Evolutionary conservation across 768 basidiomycete species (phyloP).

Genomic region (Porpolomopsis calyptriformis): DNA sequence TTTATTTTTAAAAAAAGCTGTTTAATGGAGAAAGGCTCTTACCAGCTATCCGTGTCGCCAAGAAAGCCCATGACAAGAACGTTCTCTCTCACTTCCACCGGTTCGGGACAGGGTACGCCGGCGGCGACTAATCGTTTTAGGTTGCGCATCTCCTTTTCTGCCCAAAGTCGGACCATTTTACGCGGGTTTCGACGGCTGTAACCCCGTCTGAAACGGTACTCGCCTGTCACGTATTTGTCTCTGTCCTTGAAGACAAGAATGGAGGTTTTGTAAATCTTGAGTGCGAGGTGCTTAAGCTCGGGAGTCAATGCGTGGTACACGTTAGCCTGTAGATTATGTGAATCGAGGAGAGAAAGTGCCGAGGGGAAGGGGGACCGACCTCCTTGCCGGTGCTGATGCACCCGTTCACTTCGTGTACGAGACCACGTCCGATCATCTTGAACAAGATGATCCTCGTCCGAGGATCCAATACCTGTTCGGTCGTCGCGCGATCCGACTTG

Average conservation of each 20-base stretch:
- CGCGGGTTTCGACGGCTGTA: conserved; percentile 86
- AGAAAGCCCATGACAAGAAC: conserved; percentile 94
- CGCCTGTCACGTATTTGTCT: conserved; percentile 93
- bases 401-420: conserved; percentile 86
- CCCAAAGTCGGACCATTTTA: conserved; percentile 98
- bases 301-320: conserved; percentile 82
- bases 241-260: conserved; percentile 96
- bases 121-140: conserved; percentile 74
- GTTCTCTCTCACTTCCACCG: conserved; percentile 90
- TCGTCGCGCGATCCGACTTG: conserved; percentile 93
- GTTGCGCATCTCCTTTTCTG: conserved; percentile 98
- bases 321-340: conserved; percentile 30
- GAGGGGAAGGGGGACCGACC: conserved; percentile 31
- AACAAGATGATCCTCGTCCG: conserved; percentile 90
- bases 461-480: conserved; percentile 92
- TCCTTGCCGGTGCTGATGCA: conserved; percentile 98
- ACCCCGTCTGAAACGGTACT: conserved; percentile 88
- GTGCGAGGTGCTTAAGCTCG: conserved; percentile 56
- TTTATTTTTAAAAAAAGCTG: background rate
- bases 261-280: conserved; percentile 98
- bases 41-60: conserved; percentile 76
- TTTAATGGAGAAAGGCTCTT: conserved; percentile 19
- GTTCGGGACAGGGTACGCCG: conserved; percentile 79
- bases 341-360: conserved; percentile 4
- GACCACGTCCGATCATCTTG: conserved; percentile 88